These are phyloP conservation scores for Croton laevigatus DNA, from an alignment of 441 rosid species.

Conservation along the genomic window DNA sequence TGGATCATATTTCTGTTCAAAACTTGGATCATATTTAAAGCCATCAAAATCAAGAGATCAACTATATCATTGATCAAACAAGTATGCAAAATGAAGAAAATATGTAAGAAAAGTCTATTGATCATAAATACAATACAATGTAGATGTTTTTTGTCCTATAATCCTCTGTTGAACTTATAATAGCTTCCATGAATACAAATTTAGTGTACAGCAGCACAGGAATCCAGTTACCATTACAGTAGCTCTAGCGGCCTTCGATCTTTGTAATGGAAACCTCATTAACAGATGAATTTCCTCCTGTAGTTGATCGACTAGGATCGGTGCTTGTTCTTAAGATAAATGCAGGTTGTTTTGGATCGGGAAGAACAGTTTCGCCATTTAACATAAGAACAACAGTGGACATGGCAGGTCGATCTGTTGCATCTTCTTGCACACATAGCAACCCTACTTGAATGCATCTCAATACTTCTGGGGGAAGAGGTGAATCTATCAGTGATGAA, in stretches of 20 bases:
- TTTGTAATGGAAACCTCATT: slow-evolving; percentile 11
- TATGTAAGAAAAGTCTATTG: too few species aligned
- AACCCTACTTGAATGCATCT: slow-evolving; percentile 49
- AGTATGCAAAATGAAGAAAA: too few species aligned
- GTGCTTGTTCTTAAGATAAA: slow-evolving; percentile 20
- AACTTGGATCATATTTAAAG: too few species aligned
- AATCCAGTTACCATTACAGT: too few species aligned
- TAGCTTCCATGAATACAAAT: too few species aligned
- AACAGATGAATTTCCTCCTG: neutral
- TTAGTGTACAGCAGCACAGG: too few species aligned
- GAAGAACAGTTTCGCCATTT: slow-evolving; percentile 34
- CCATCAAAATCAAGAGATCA: too few species aligned
- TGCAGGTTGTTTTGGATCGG: slow-evolving; percentile 44
- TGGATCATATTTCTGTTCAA: too few species aligned
- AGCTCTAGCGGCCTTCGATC: neutral
- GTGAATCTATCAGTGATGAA: slow-evolving; percentile 20
- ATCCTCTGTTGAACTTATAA: too few species aligned
- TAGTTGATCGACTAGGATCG: neutral
- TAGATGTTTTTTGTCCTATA: too few species aligned
- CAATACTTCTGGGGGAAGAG: slow-evolving; percentile 24
- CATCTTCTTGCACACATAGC: slow-evolving; percentile 49
- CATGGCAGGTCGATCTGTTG: slow-evolving; percentile 43
- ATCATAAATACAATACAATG: too few species aligned
- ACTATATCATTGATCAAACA: too few species aligned
- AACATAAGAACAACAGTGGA: slow-evolving; percentile 44